Conservation (phyloP, 2,329 filamentous ascomycete genomes). For the Cercospora sp. region DNA sequence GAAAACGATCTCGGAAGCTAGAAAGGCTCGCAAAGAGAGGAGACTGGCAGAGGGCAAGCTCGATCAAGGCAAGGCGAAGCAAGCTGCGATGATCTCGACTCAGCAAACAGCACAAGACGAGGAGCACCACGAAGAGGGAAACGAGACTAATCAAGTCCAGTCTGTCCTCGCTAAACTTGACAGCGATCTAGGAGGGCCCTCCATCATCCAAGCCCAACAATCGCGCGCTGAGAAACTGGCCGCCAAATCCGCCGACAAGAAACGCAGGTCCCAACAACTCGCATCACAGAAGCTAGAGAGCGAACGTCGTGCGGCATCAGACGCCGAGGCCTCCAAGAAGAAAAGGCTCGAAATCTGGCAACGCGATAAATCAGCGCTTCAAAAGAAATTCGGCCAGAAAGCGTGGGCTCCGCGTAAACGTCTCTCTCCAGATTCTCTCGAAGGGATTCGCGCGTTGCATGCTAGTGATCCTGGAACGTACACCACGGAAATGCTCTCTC, state of each 20-base stretch:
- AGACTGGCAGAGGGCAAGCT: slow-evolving; percentile 1
- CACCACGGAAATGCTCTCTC: slow-evolving; percentile 69
- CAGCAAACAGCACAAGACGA: background rate
- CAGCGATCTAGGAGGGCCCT: slow-evolving; percentile 21
- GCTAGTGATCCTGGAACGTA: slow-evolving; percentile 73
- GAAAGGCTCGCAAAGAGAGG: slow-evolving; percentile 6
- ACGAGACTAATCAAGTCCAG: slow-evolving; percentile 16
- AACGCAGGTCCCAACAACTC: slow-evolving; percentile 4
- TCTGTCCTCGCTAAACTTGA: slow-evolving; percentile 29
- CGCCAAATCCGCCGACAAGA: slow-evolving; percentile 16
- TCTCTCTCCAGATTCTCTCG: slow-evolving; percentile 85
- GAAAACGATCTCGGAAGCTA: background rate
- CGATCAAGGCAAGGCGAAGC: background rate
- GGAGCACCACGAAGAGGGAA: background rate
- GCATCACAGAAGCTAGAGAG: slow-evolving; percentile 14
- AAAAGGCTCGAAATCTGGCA: slow-evolving; percentile 61
- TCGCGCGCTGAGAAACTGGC: slow-evolving; percentile 7
- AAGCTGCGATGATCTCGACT: background rate
- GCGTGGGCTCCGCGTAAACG: slow-evolving; percentile 81
- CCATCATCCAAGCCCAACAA: slow-evolving; percentile 14
- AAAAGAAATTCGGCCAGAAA: slow-evolving; percentile 72
- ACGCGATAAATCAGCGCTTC: slow-evolving; percentile 71
- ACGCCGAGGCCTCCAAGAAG: slow-evolving; percentile 7
- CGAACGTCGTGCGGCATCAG: background rate
- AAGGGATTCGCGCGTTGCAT: slow-evolving; percentile 84